Evolutionary conservation across 2,329 filamentous ascomycete species (phyloP), one percentile per base, ranked within the genome.

Genomic region (Aspergillus sp.): DNA sequence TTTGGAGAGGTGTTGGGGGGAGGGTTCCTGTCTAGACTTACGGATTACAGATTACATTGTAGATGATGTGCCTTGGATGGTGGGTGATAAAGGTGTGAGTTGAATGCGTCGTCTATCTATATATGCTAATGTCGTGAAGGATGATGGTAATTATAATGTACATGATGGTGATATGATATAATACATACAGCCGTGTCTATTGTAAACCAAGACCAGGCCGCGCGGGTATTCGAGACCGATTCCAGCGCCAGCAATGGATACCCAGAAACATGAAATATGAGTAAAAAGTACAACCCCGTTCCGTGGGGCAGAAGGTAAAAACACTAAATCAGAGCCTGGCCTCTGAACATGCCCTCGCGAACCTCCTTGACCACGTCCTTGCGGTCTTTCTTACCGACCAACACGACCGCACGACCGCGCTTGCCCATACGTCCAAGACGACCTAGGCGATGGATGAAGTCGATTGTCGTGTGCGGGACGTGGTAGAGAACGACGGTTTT

Each of bases 381-480:
- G 53, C 95, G 82, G 73, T 98, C 95, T 61, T 92, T 85, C 73
- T 90, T 93, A 61, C 93, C 93, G 2, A 97, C 90, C 37, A 99
- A 79, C 27, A 98, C 93, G 63, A 98, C 87, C 19, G 92, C 95
- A 56, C 93, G 84, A 15, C 95, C 95, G 72, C 95, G 84, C 61
- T 92, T 85, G 3, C 92, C 92, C 91, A 98, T 98, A 35, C 95
- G 85, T 0, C 95, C 95, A 1, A 95, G 91, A 57, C 95, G 85
- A 15, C 95, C 95, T 4, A 98, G 85, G 15, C 96, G 89, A 75
- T 99, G 96, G 69, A 99, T 97, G 69, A 99, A 99, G 75, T 99
- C 96, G 59, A 99, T 96, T 0, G 92, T 96, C 0, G 91, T 96
- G 71, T 98, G 93, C 4, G 95, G 95, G n/a, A 99, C 93, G 72